These are phyloP conservation scores for Cutaneotrichosporon daszewskae DNA, from an alignment of 1,284 basidiomycete genomes.

Conservation along the genomic window DNA sequence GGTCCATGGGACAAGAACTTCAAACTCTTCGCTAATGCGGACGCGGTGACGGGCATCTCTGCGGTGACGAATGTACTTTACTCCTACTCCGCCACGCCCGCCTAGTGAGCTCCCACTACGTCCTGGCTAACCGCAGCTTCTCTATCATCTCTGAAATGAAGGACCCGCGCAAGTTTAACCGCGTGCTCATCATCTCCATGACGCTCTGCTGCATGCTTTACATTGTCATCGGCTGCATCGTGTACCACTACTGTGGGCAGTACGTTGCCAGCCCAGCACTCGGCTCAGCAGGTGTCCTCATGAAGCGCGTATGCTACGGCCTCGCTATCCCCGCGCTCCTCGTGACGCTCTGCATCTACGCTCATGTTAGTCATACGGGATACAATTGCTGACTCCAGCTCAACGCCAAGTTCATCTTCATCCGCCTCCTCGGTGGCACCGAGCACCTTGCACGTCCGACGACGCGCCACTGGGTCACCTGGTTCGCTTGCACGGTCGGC, in stretches of 20 bases:
- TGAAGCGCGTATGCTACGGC: slow-evolving; percentile 47
- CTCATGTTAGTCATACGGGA: slow-evolving; percentile 9
- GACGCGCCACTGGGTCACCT: slow-evolving; percentile 28
- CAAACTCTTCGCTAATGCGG: slow-evolving; percentile 14
- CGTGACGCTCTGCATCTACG: slow-evolving; percentile 21
- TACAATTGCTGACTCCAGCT: slow-evolving; percentile 9
- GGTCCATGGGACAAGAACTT: slow-evolving; percentile 29
- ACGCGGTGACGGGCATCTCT: slow-evolving; percentile 38
- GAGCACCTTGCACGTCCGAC: slow-evolving; percentile 25
- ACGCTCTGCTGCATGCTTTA: slow-evolving; percentile 32
- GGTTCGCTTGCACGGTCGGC: slow-evolving; percentile 15
- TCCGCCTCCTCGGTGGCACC: slow-evolving; percentile 26
- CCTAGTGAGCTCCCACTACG: slow-evolving; percentile 28
- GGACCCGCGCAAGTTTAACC: slow-evolving; percentile 28
- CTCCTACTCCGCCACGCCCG: slow-evolving; percentile 30
- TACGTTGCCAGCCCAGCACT: slow-evolving; percentile 43
- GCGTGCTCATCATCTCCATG: slow-evolving; percentile 27
- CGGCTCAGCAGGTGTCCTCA: slow-evolving; percentile 39
- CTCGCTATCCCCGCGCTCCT: slow-evolving; percentile 41
- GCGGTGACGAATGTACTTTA: slow-evolving; percentile 40
- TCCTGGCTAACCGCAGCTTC: slow-evolving; percentile 3
- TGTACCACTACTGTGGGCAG: slow-evolving; percentile 39
- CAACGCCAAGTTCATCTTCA: slow-evolving; percentile 33
- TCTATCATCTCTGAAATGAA: slow-evolving; percentile 30
- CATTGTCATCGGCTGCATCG: slow-evolving; percentile 27